Conservation (phyloP, 1,139 yeast species). For the Oligophagozyma castellii region DNA sequence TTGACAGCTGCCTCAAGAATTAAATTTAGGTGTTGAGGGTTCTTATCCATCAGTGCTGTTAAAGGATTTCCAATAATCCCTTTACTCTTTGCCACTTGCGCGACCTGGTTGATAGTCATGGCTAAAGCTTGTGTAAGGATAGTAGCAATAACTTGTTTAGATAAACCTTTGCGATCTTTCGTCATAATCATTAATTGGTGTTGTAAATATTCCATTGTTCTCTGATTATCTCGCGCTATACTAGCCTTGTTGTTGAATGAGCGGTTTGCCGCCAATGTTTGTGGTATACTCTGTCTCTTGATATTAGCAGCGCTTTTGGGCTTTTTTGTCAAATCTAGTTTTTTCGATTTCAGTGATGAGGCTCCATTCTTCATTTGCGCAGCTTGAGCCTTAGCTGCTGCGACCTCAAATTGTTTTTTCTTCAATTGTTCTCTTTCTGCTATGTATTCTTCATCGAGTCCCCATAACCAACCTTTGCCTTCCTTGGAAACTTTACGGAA, state of each 20-base stretch:
- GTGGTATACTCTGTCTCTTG: constrained; percentile 23
- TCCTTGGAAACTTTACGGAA: constrained; percentile 66
- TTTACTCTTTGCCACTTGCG: constrained; percentile 73
- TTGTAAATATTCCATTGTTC: constrained; percentile 42
- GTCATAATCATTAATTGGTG: constrained; percentile 58
- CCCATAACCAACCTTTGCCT: constrained; percentile 90
- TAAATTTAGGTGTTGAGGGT: constrained; percentile 76
- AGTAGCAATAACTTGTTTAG: constrained; percentile 62
- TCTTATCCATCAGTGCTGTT: constrained; percentile 68
- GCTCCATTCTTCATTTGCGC: constrained; percentile 32
- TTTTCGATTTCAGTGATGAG: constrained; percentile 28
- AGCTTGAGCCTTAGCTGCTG: constrained; percentile 44
- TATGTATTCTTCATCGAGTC: constrained; percentile 70
- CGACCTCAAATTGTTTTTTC: constrained; percentile 52
- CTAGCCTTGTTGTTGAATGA: constrained; percentile 14
- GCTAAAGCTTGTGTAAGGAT: constrained; percentile 86
- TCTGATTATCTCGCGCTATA: constrained; percentile 19
- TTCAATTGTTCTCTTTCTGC: constrained; percentile 69
- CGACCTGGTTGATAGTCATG: constrained; percentile 81
- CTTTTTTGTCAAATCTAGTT: constrained; percentile 7
- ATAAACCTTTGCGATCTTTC: constrained; percentile 55
- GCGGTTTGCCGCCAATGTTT: constrained; percentile 25
- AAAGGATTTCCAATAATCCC: constrained; percentile 74
- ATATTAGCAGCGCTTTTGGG: constrained; percentile 6
- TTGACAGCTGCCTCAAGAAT: constrained; percentile 74